Evolutionary conservation across 306 rosid species (phyloP).

Genomic region (Inga leiocalycina): DNA sequence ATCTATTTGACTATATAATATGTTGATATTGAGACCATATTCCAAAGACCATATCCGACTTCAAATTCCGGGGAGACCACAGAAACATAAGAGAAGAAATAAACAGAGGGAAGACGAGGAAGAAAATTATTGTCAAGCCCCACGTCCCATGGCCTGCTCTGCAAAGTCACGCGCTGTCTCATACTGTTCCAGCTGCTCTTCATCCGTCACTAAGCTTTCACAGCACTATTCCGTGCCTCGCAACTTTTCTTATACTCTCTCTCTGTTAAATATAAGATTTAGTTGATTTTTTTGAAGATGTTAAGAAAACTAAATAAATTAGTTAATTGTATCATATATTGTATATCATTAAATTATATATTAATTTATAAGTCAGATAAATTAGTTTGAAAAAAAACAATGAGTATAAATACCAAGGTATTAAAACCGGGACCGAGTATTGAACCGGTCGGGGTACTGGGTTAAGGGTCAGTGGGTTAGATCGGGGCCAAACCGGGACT

Average conservation of each 20-base stretch:
- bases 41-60: constrained; percentile 7
- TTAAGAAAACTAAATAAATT: too few species aligned
- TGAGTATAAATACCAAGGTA: too few species aligned
- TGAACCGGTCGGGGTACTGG: too few species aligned
- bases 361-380: too few species aligned
- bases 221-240: constrained; percentile 76
- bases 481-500: too few species aligned
- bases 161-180: constrained; percentile 77
- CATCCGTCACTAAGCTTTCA: constrained; percentile 71
- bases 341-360: too few species aligned
- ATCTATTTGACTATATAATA: background rate
- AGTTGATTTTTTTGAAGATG: too few species aligned
- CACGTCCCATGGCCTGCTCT: constrained; percentile 86
- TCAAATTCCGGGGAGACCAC: constrained; percentile 7
- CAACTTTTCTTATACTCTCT: constrained; percentile 63
- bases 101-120: background rate
- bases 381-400: too few species aligned
- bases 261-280: too few species aligned
- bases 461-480: too few species aligned
- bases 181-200: constrained; percentile 70
- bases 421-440: too few species aligned
- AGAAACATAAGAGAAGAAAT: constrained; percentile 33
- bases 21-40: constrained; percentile 27
- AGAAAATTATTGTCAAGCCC: constrained; percentile 40
- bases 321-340: too few species aligned